Percentiles rank a stretch among this genome's conserved stretches.
These are phyloP conservation scores for Leccinum arenicola DNA, from an alignment of 768 basidiomycete genomes.

Conservation along the genomic window DNA sequence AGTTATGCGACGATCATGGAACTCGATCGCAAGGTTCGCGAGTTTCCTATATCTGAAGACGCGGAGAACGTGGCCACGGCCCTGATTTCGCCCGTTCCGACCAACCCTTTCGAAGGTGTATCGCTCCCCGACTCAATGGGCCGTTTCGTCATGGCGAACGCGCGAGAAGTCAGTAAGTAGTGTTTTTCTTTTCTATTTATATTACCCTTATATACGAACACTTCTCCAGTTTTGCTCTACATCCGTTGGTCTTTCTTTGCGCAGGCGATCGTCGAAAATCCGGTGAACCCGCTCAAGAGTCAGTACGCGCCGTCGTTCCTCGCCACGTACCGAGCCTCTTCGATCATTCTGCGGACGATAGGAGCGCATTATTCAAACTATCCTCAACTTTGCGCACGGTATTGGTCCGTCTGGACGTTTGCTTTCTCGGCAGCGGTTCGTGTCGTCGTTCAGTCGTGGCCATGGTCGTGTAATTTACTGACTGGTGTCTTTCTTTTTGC, in stretches of 20 bases:
- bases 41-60: slow-evolving; percentile 55
- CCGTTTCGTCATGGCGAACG: slow-evolving; percentile 36
- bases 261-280: slow-evolving; percentile 66
- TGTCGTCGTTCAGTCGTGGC: not conserved
- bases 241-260: slow-evolving; percentile 71
- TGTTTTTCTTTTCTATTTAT: not conserved
- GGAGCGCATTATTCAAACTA: slow-evolving; percentile 44
- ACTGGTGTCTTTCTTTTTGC: not conserved
- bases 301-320: slow-evolving; percentile 63
- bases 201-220: not conserved
- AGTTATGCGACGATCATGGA: slow-evolving; percentile 65
- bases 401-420: slow-evolving; percentile 64
- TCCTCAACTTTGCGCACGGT: slow-evolving; percentile 50
- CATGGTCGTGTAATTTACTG: not conserved
- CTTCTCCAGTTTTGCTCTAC: slow-evolving; percentile 50
- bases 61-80: slow-evolving; percentile 39
- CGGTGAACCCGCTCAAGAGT: slow-evolving; percentile 63
- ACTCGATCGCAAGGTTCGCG: slow-evolving; percentile 64
- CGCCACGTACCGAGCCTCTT: slow-evolving; percentile 57
- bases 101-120: slow-evolving; percentile 13
- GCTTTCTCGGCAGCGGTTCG: slow-evolving; percentile 54
- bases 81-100: slow-evolving; percentile 20
- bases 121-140: slow-evolving; percentile 34
- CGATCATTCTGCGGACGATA: slow-evolving; percentile 52
- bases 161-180: slow-evolving; percentile 36